These are phyloP conservation scores for Hypomyces perniciosus DNA, from an alignment of 2,329 filamentous ascomycete genomes.

Conservation along the genomic window DNA sequence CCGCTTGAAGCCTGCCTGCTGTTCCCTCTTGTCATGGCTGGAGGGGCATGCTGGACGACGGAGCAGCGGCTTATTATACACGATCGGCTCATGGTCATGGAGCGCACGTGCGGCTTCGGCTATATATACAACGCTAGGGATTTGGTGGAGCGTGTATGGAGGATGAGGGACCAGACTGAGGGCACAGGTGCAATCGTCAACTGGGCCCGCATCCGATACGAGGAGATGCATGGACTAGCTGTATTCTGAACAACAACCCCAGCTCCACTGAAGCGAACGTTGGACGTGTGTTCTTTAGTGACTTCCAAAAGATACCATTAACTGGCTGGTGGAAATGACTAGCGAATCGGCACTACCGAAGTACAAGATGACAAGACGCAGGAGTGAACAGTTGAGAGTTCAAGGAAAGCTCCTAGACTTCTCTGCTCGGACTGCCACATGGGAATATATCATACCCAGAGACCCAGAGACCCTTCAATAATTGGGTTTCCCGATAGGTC, in stretches of 20 bases:
- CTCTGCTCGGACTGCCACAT: conserved; percentile 15
- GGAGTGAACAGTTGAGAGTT: background rate
- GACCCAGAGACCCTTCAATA: conserved; percentile 56
- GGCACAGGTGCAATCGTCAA: conserved; percentile 26
- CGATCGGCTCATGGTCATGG: conserved; percentile 37
- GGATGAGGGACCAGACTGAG: conserved; percentile 22
- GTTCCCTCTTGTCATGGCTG: conserved; percentile 37
- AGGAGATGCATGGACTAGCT: conserved; percentile 31
- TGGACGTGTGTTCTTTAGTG: background rate
- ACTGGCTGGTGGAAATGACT: too few relatives aligned
- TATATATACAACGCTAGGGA: conserved; percentile 36
- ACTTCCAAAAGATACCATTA: too few relatives aligned
- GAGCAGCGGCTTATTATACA: conserved; percentile 34
- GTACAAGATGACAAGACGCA: background rate
- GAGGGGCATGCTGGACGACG: conserved; percentile 29
- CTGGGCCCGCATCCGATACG: conserved; percentile 30
- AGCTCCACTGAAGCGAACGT: background rate
- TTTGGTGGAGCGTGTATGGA: conserved; percentile 36
- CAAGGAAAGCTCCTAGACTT: background rate
- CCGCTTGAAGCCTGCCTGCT: conserved; percentile 35
- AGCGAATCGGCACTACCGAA: background rate
- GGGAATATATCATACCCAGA: conserved; percentile 42
- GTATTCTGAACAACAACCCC: conserved; percentile 21
- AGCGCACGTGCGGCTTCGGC: conserved; percentile 36
- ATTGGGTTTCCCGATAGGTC: conserved; percentile 52